Evolutionary conservation across 164 flowering plant species (phyloP), one percentile per base, ranked within the genome.

Genomic region (Sextonia rubra): DNA sequence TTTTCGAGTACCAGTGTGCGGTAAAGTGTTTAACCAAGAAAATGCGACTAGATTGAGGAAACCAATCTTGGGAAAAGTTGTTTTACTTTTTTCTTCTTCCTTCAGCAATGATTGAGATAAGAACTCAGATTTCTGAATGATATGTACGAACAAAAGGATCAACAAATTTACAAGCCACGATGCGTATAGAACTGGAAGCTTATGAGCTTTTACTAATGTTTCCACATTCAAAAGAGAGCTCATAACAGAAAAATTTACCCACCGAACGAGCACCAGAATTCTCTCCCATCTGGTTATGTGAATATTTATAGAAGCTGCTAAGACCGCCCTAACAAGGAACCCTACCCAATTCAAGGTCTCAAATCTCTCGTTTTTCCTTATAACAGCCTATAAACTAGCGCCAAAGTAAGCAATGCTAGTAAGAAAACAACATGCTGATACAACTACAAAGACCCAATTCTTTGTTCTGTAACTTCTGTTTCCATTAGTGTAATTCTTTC

Each of bases 21-120:
- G 86, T 73, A 94, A 82, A 60, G 92, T 84, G 69, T 84, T 83
- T 20, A 91, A 58, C 97, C 98, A 94, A 37, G 93, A 90, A 81
- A 94, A 94, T 30, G 83, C 80, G 76, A 92, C 56, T 29, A 60
- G 79, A 75, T 91, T 83, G 24, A 89, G 7, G 25, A 85, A 80
- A 69, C 82, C 70, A 8, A 85, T 80, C 12, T 77, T 74, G 20
- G 62, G 47, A 68, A 79, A 22, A 58, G 66, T 58, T 3, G 70
- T 66, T 65, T 1, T 47, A n/a, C 62, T 74, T 58, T 76, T 63
- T 32, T 68, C 61, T 52, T 76, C 73, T 29, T 73, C 74, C 5
- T 3, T 70, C 37, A 91, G 48, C 49, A 94, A 71, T 74, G 91
- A 86, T 64, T 89, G 89, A 1, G 75, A 74, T 2, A 88, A 69